Percentiles rank a stretch among this genome's conserved stretches.
Evolutionary conservation across 352 stramenopile genomes (phyloP).

Genomic region (Phytophthora nicotianae): DNA sequence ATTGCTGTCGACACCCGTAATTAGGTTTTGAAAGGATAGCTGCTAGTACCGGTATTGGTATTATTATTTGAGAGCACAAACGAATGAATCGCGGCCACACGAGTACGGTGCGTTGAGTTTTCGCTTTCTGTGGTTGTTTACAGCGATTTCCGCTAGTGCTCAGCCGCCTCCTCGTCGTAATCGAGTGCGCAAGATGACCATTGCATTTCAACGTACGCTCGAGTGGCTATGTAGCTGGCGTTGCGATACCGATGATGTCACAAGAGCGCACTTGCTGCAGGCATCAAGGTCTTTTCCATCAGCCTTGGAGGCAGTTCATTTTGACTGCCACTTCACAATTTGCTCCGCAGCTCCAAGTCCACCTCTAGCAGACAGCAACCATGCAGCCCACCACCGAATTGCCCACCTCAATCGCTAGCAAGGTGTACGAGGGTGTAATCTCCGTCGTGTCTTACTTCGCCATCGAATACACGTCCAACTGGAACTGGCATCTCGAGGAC

Average conservation of each 20-base stretch:
- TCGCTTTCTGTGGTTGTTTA: too few species aligned
- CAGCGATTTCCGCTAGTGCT: not conserved
- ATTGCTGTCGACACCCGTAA: too few species aligned
- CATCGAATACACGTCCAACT: constrained; percentile 35
- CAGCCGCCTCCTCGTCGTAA: not conserved
- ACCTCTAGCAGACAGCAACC: not conserved
- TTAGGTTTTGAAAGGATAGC: too few species aligned
- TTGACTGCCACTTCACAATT: constrained; percentile 20
- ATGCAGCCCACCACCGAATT: constrained; percentile 21
- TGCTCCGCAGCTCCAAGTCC: not conserved
- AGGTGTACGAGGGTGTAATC: constrained; percentile 30
- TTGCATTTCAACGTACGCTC: constrained; percentile 21
- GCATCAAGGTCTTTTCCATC: constrained; percentile 6
- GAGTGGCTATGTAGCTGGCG: constrained; percentile 12
- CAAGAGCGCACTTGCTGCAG: constrained; percentile 5
- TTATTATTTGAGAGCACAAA: too few species aligned
- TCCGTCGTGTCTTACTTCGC: constrained; percentile 32
- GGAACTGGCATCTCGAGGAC: constrained; percentile 36
- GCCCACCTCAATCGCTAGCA: constrained; percentile 20
- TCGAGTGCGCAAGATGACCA: not conserved
- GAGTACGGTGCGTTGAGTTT: not conserved
- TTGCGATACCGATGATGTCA: constrained; percentile 29
- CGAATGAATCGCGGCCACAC: not conserved
- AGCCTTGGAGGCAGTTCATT: not conserved
- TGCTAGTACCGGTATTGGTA: too few species aligned